Base-by-base conservation (phyloP, 1,139 yeast species). In the Geotrichum aggregatum region DNA sequence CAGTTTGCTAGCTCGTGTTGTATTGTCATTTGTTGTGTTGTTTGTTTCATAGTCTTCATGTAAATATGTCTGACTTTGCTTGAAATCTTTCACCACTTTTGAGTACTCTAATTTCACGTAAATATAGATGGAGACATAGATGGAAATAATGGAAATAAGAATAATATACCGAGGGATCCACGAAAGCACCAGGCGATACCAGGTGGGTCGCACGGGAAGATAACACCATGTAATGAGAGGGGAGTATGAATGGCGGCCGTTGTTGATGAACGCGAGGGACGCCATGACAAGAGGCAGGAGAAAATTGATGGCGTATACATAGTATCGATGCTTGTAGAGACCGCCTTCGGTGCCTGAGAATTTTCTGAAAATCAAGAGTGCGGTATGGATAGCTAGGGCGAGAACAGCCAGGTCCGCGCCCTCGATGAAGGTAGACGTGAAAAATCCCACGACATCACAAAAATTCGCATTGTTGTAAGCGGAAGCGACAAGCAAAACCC, bases 321-420 rank as follows among this genome's bases (percentile, higher is more conserved):
- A 75, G 59, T 71, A 72, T 53, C 95, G 71, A 62, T 72, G 77
- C 47, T 74, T 73, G 65, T 80, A 86, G 16, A 89, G 73, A 0
- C 96, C 96, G 42, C 95, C 95, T 68, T 85, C 92, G 18, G 77
- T 68, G 49, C 74, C 72, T 19, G 69, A 68, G 11, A 73, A 69
- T 42, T 64, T 66, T 42, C 70, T 65, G 61, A 87, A 87, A 18
- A 89, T 84, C 31, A 88, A 71, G 44, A 89, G 67, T 40, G 83
- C 88, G 6, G 92, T 84, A 67, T 89, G 96, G 19, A 88, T 68
- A 1, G 97, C 96, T 69, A 89, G 84, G 33, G 87, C 77, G 44
- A 88, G 71, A 47, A 89, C 89, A 24, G 95, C 94, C 43, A 87
- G 67, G 69, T 89, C 97, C 1, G 94, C 89, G 14, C 95, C 96